A percentile compares a stretch with the other conserved stretches of the same genome.
Evolutionary conservation across 805 yeast genomes (phyloP).

Genomic region (Ogataea glucozyma): DNA sequence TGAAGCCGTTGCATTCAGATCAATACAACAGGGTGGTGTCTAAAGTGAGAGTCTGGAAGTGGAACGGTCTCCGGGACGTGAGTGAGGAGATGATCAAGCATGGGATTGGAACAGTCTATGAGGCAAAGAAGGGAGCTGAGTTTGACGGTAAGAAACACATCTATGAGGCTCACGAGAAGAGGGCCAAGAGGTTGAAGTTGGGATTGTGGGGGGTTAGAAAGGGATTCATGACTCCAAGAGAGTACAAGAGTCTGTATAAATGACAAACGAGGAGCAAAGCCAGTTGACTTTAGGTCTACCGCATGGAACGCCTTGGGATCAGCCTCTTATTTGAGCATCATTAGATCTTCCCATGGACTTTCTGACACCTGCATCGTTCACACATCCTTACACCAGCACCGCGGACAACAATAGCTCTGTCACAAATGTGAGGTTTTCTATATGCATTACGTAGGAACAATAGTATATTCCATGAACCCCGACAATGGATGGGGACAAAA

Average conservation of each 20-base stretch:
- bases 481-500: too few relatives aligned
- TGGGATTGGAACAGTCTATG: slow-evolving; percentile 89
- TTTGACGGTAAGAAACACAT: slow-evolving; percentile 73
- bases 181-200: slow-evolving; percentile 53
- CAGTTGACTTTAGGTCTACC: too few relatives aligned
- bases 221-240: slow-evolving; percentile 69
- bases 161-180: slow-evolving; percentile 59
- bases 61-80: slow-evolving; percentile 74
- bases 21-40: slow-evolving; percentile 90
- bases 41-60: slow-evolving; percentile 59
- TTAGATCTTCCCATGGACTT: too few relatives aligned
- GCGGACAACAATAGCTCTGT: too few relatives aligned
- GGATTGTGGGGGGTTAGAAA: slow-evolving; percentile 65
- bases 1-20: slow-evolving; percentile 79
- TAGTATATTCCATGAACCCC: too few relatives aligned
- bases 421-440: too few relatives aligned
- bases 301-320: too few relatives aligned
- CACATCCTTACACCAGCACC: too few relatives aligned
- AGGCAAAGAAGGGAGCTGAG: slow-evolving; percentile 76
- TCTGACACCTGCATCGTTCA: too few relatives aligned
- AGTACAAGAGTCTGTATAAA: slow-evolving; percentile 57
- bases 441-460: too few relatives aligned
- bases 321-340: too few relatives aligned
- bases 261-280: too few relatives aligned
- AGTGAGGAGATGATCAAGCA: slow-evolving; percentile 82